Base-by-base conservation (phyloP, 805 yeast species). In the Saturnispora ahearnii region DNA sequence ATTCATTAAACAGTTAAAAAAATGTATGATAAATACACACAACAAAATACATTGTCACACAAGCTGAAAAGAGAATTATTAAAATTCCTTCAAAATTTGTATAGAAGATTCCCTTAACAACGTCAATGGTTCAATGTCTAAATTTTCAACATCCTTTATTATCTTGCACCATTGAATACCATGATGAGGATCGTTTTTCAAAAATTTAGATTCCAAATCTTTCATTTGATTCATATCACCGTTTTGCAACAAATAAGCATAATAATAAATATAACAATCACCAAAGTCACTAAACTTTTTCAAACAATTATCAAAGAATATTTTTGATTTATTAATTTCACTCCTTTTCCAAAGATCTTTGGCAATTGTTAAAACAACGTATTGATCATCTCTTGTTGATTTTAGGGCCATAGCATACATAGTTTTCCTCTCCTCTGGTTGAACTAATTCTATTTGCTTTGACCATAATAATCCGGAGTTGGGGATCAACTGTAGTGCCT, bases 211-310 rank as follows among this genome's bases (percentile, higher is more conserved):
- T 24, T 73, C 53, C 36, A 81, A 59, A 5, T 56, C 53, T 3
- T 61, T 57, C n/a, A 64, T 41, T 12, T 75, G 80, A 2, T 62
- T 66, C 5, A 58, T 60, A 4, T 63, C 56, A 2, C 73, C 76
- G 45, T 66, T 67, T 53, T 71, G 74, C 21, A 55, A 46, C 41
- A 70, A 50, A 53, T 74, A 78, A 28, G 72, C 69, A 56, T 76
- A 78, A 45, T 72, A 59, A 83, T 88, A 82, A 0, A 79, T 76
- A 84, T 95, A 88, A 3, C 74, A 65, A 64, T 90, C 97, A 4
- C 96, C 97, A 59, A 71, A 76, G n/a, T 65, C 69, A 1, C 69
- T 62, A 50, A 81, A 79, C 2, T 72, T 69, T n/a, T 66, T 69
- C 24, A 54, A 41, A 10, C 82, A 61, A 0, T 93, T 85, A 44